These are phyloP conservation scores for Lasiosphaeria ovina DNA, from an alignment of 495 filamentous ascomycete genomes.

Conservation along the genomic window DNA sequence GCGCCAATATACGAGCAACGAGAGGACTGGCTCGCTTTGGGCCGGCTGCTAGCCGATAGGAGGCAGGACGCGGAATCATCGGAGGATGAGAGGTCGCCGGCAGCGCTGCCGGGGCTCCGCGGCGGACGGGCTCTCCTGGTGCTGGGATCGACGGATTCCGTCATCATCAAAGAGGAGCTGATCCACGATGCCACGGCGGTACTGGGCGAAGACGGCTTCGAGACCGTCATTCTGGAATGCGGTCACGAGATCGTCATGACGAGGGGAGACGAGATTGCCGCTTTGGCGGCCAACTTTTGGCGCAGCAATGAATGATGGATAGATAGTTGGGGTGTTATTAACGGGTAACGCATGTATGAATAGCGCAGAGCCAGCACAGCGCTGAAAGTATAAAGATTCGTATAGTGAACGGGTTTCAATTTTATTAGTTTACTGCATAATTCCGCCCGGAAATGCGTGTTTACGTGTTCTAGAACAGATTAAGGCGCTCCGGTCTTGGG, in stretches of 20 bases:
- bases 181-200: constrained; percentile 44
- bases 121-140: constrained; percentile 52
- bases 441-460: too few species aligned
- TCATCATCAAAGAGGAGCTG: constrained; percentile 53
- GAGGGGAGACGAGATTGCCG: constrained; percentile 37
- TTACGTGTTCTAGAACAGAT: background rate
- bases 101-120: constrained; percentile 34
- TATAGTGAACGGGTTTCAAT: too few species aligned
- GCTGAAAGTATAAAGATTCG: too few species aligned
- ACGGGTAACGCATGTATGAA: too few species aligned
- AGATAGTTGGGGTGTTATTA: background rate
- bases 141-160: constrained; percentile 52
- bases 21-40: constrained; percentile 58
- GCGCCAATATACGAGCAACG: constrained; percentile 56
- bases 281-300: constrained; percentile 43
- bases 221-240: constrained; percentile 44
- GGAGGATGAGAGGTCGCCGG: constrained; percentile 5
- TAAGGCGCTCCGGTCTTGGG: background rate
- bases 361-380: too few species aligned
- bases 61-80: constrained; percentile 24
- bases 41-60: constrained; percentile 43
- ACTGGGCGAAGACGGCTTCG: constrained; percentile 45
- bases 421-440: too few species aligned
- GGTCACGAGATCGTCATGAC: constrained; percentile 54
- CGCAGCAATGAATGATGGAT: constrained; percentile 1